phyloP scores from a whole-genome alignment of 805 yeast genomes.

The Candida tallmaniae region DNA sequence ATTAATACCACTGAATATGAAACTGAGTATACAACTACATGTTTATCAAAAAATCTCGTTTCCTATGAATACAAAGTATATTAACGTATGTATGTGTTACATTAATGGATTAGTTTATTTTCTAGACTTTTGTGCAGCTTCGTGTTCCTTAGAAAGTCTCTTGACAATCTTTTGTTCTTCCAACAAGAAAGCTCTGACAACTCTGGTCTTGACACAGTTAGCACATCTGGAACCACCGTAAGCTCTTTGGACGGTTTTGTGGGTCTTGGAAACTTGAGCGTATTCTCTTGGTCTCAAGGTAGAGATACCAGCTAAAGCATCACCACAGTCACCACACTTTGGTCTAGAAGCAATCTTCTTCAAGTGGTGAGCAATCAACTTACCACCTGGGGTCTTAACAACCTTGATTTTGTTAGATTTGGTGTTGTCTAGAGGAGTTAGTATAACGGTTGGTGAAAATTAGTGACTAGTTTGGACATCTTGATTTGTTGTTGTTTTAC shows the following conservation, averaged over 20 bases:
- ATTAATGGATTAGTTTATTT: slow-evolving; percentile 17
- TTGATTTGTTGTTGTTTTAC: too few species aligned
- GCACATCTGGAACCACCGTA: slow-evolving; percentile 99
- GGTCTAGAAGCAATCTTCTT: slow-evolving; percentile 86
- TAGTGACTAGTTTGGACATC: too few species aligned
- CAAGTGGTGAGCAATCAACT: slow-evolving; percentile 95
- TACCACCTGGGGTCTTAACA: slow-evolving; percentile 99
- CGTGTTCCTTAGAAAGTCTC: slow-evolving; percentile 94
- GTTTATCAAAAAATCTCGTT: background rate
- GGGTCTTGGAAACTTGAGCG: slow-evolving; percentile 91
- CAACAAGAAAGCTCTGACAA: slow-evolving; percentile 98
- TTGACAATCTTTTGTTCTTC: slow-evolving; percentile 99
- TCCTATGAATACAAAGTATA: slow-evolving; percentile 7
- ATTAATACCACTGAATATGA: too few species aligned
- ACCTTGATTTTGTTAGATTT: slow-evolving; percentile 99
- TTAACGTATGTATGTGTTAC: slow-evolving; percentile 8
- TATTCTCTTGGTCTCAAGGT: slow-evolving; percentile 98
- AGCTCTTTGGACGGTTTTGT: slow-evolving; percentile 98
- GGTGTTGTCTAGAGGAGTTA: slow-evolving; percentile 82
- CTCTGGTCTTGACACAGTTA: slow-evolving; percentile 98
- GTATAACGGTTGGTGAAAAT: slow-evolving; percentile 17
- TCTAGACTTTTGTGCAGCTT: slow-evolving; percentile 32
- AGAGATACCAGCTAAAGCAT: slow-evolving; percentile 80
- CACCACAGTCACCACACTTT: slow-evolving; percentile 87
- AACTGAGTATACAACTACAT: background rate